phyloP scores from a whole-genome alignment of 2,329 filamentous ascomycete species.

The Colletotrichum caudatum region DNA sequence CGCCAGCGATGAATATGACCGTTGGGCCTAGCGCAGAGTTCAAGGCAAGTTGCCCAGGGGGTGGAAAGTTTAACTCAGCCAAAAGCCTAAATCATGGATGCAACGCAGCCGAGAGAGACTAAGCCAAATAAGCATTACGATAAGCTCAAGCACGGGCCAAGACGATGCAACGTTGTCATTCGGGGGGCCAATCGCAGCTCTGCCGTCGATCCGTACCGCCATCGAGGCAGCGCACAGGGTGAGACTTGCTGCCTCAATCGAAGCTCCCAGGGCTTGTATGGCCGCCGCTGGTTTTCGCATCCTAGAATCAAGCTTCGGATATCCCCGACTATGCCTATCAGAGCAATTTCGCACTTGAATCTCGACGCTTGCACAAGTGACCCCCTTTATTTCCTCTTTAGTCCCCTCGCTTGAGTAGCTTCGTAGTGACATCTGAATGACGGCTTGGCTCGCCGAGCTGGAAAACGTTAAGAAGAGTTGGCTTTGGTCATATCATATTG shows the following conservation, averaged over 20 bases:
- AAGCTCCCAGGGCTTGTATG: not conserved
- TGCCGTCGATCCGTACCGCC: conserved; percentile 9
- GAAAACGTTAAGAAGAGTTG: not conserved
- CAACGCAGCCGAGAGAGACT: conserved; percentile 35
- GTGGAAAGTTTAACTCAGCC: conserved; percentile 18
- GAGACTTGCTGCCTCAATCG: not conserved
- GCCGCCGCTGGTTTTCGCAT: not conserved
- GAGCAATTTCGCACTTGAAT: conserved; percentile 2
- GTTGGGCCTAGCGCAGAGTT: conserved; percentile 18
- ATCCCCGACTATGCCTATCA: not conserved
- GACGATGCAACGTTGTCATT: conserved; percentile 5
- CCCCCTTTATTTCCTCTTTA: not conserved
- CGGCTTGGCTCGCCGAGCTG: not conserved
- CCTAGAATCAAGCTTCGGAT: not conserved
- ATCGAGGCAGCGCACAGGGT: not conserved
- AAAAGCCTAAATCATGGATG: not conserved
- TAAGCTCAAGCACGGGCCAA: conserved; percentile 14
- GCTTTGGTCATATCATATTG: not conserved
- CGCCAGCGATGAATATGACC: not conserved
- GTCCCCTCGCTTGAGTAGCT: not conserved
- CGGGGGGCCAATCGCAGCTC: not conserved
- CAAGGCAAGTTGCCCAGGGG: not conserved
- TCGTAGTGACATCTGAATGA: conserved; percentile 4
- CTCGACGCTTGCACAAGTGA: not conserved
- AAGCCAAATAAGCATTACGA: not conserved